phyloP scores from a whole-genome alignment of 768 basidiomycete species.

The Hemileccinum rubropunctum region DNA sequence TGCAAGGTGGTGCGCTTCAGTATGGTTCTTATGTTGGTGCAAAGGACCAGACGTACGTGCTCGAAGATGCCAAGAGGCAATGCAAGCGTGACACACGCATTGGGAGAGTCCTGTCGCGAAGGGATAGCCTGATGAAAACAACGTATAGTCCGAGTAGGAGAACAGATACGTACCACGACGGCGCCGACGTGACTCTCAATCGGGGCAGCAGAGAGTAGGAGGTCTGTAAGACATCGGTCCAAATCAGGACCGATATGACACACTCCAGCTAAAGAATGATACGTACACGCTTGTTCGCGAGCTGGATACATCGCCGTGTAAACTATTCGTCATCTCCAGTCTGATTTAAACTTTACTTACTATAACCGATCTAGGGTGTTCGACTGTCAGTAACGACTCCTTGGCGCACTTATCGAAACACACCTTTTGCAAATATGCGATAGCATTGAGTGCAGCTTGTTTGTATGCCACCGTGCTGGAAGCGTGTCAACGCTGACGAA shows the following conservation, averaged over 20 bases:
- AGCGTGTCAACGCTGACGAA: neutral
- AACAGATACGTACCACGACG: slow-evolving; percentile 49
- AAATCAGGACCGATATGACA: neutral
- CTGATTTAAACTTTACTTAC: slow-evolving; percentile 39
- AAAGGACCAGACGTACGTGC: slow-evolving; percentile 40
- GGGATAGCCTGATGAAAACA: neutral
- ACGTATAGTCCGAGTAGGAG: neutral
- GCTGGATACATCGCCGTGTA: slow-evolving; percentile 36
- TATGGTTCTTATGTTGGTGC: neutral
- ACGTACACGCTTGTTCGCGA: slow-evolving; percentile 71
- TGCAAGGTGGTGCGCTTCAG: slow-evolving; percentile 18
- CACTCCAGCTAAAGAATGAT: neutral
- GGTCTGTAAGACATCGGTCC: slow-evolving; percentile 37
- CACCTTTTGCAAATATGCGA: slow-evolving; percentile 70
- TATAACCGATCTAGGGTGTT: slow-evolving; percentile 60
- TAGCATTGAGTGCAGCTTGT: slow-evolving; percentile 74
- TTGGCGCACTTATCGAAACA: neutral
- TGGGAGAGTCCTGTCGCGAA: slow-evolving; percentile 59
- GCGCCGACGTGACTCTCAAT: slow-evolving; percentile 71
- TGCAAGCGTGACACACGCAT: slow-evolving; percentile 72
- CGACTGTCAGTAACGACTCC: neutral
- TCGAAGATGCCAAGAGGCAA: slow-evolving; percentile 80
- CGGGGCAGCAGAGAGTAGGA: slow-evolving; percentile 67
- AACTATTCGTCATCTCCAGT: neutral
- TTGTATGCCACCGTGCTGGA: slow-evolving; percentile 72